Conservation (phyloP, 2,329 filamentous ascomycete species). For the Calonectria multiphialidica region DNA sequence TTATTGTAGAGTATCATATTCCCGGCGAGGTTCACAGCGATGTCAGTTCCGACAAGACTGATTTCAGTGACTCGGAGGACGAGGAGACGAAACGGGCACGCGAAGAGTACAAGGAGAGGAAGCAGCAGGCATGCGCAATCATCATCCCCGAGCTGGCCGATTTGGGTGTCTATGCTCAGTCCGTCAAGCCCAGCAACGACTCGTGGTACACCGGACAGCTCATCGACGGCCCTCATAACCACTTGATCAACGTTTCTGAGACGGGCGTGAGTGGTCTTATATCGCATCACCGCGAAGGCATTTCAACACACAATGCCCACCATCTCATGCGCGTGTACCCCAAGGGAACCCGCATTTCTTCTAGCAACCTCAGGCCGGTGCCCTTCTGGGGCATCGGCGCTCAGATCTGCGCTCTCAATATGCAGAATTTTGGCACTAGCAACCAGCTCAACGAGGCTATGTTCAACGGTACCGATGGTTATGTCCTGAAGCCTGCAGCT, state of each 20-base stretch:
- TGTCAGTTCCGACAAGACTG: slow-evolving; percentile 34
- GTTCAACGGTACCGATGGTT: slow-evolving; percentile 74
- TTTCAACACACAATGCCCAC: slow-evolving; percentile 70
- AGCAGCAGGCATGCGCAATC: slow-evolving; percentile 58
- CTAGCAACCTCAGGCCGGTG: slow-evolving; percentile 72
- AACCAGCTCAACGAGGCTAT: slow-evolving; percentile 78
- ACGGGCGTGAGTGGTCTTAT: slow-evolving; percentile 66
- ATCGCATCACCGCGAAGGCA: slow-evolving; percentile 57
- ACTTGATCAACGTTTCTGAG: slow-evolving; percentile 78
- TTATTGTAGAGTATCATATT: slow-evolving; percentile 77
- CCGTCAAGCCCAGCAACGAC: slow-evolving; percentile 74
- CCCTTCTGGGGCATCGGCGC: slow-evolving; percentile 76
- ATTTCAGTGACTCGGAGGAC: slow-evolving; percentile 53
- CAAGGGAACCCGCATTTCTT: slow-evolving; percentile 77
- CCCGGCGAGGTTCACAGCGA: slow-evolving; percentile 60
- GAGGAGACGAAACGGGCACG: slow-evolving; percentile 60
- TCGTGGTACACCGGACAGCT: slow-evolving; percentile 71
- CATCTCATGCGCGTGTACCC: slow-evolving; percentile 80
- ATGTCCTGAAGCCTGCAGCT: slow-evolving; percentile 72
- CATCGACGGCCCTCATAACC: slow-evolving; percentile 71
- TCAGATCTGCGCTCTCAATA: slow-evolving; percentile 78
- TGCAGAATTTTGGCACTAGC: slow-evolving; percentile 75
- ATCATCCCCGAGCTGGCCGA: slow-evolving; percentile 76
- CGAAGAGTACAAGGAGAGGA: slow-evolving; percentile 65
- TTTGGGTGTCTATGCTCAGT: slow-evolving; percentile 77